phyloP scores from a whole-genome alignment of 2,329 filamentous ascomycete species.

The Herpotrichia juniperi region DNA sequence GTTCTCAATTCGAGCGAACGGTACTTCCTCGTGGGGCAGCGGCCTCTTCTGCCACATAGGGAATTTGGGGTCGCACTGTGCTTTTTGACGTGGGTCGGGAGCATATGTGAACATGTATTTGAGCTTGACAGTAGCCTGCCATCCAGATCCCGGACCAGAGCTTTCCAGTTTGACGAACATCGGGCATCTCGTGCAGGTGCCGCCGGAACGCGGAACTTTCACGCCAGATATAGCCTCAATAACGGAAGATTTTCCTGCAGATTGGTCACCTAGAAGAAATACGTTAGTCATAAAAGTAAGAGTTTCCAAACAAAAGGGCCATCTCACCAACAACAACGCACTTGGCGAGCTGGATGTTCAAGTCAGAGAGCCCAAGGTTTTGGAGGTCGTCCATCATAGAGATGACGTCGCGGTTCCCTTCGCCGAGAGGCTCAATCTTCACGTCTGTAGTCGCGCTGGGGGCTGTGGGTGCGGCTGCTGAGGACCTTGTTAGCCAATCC shows the following conservation, averaged over 20 bases:
- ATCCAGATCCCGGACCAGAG: constrained; percentile 53
- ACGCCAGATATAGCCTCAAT: constrained; percentile 63
- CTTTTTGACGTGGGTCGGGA: neutral
- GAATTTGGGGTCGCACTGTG: constrained; percentile 55
- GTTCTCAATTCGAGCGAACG: constrained; percentile 69
- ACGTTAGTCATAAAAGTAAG: neutral
- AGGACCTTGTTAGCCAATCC: neutral
- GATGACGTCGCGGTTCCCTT: constrained; percentile 69
- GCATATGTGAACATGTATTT: constrained; percentile 65
- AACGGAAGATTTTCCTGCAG: constrained; percentile 76
- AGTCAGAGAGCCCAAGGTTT: constrained; percentile 73
- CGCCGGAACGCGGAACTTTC: constrained; percentile 71
- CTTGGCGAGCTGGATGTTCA: constrained; percentile 71
- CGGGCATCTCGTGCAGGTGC: constrained; percentile 81
- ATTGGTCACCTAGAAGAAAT: constrained; percentile 65
- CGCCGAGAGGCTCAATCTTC: constrained; percentile 54
- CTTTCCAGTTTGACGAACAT: constrained; percentile 76
- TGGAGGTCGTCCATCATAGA: constrained; percentile 69
- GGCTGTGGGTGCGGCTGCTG: neutral
- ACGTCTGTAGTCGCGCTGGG: neutral
- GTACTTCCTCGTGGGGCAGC: constrained; percentile 47
- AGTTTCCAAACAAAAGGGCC: neutral
- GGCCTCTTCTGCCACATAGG: constrained; percentile 67
- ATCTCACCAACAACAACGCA: constrained; percentile 77
- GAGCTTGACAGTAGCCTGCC: constrained; percentile 72